Base-by-base conservation (phyloP, 139 green algal genomes). In the Chara braunii region DNA sequence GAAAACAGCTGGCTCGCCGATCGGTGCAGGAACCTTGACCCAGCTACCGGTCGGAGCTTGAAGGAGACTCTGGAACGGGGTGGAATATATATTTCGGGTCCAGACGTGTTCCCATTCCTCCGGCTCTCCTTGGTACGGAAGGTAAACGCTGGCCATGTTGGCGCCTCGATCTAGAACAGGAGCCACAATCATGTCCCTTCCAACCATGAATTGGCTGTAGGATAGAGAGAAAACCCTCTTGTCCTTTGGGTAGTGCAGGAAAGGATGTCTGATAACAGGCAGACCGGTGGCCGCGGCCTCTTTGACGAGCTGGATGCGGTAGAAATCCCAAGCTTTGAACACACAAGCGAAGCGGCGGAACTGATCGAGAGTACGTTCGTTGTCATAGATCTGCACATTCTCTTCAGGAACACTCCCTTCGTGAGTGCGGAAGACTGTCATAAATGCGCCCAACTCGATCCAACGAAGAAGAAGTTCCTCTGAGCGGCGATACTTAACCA, bases 371-470 rank as follows among this genome's bases (percentile, higher is more conserved):
- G 60, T 70, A 3, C 12, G 42, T 6, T 23, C 22, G 31, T 30
- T 68, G 32, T 43, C 23, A 44, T 74, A 79, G 9, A 67, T 48
- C 36, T 79, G 71, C 43, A 51, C 50, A 31, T 79, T 79, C 43
- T 58, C 43, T 7, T 26, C 28, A 23, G 71, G 71, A n/a, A 40
- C 4, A 6, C 57, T 52, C 7, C 34, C 62, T 34, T 74, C 55
- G 40, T 80, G 73, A 23, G 73, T 74, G 28, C 73, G 73, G 51
- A 78, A 80, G 2, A 80, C n/a, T 9, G 59, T 55, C 11, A 51
- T 59, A n/a, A 80, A 70, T n/a, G 73, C 73, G 23, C 31, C 61
- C 12, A 78, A 22, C 31, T 80, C 73, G 67, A 80, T 77, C 73
- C 73, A 80, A 22, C 73, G 73, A 52, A 73, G 37, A 22, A 78